Conservation (phyloP, 2,329 filamentous ascomycete genomes). For the Lomentospora prolificans region DNA sequence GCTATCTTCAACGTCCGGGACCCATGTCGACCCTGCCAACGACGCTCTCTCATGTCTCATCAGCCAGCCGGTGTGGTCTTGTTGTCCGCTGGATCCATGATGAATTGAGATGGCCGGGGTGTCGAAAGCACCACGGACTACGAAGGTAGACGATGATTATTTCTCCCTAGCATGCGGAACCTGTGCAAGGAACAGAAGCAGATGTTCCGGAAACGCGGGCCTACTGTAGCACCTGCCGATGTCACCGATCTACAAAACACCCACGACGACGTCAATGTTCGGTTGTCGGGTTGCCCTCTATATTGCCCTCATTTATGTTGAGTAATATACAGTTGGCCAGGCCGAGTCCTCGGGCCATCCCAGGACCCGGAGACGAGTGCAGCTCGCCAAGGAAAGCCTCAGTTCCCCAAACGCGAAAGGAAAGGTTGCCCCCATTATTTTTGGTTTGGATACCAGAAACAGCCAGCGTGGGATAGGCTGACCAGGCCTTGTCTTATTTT, state of each 20-base stretch:
- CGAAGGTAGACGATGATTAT: too few species aligned
- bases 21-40: neutral
- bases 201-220: neutral
- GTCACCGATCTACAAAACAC: neutral
- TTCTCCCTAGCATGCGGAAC: too few species aligned
- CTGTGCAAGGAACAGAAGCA: neutral
- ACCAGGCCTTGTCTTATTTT: neutral
- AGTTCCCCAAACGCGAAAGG: neutral
- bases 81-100: too few species aligned
- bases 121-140: too few species aligned
- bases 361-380: neutral
- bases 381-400: neutral
- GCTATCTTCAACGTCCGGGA: too few species aligned
- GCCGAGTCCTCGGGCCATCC: neutral
- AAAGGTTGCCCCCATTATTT: neutral
- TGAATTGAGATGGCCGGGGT: too few species aligned
- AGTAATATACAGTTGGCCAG: neutral
- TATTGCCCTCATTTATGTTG: neutral
- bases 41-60: neutral
- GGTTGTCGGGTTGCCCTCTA: neutral
- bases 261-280: neutral
- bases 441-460: neutral
- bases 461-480: neutral
- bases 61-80: too few species aligned
- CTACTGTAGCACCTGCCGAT: neutral